Conservation (phyloP, 208 protist genomes). For the Novymonas esmeraldas region DNA sequence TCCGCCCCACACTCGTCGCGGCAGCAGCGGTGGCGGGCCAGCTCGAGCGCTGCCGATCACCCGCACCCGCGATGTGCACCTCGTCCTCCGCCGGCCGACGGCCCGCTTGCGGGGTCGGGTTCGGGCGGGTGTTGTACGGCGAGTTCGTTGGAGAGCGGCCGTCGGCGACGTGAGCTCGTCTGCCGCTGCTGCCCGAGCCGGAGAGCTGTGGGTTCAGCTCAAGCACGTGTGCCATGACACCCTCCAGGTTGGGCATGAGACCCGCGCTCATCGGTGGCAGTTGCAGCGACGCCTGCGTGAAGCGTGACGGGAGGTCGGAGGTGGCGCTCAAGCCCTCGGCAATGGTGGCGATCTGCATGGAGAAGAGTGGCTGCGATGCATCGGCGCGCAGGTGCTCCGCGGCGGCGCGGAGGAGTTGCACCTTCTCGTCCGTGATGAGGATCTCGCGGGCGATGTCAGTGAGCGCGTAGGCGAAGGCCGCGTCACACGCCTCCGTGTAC, state of each 20-base stretch:
- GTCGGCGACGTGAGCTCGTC: background rate
- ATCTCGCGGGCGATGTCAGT: slow-evolving; percentile 75
- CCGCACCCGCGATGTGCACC: background rate
- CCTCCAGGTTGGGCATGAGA: slow-evolving; percentile 70
- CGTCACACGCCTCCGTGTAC: slow-evolving; percentile 76
- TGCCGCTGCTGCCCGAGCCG: background rate
- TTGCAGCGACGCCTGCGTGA: slow-evolving; percentile 54
- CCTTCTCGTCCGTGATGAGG: slow-evolving; percentile 76
- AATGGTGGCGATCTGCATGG: slow-evolving; percentile 88
- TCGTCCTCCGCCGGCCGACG: slow-evolving; percentile 6
- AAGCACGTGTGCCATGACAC: slow-evolving; percentile 72
- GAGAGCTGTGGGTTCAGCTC: slow-evolving; percentile 19
- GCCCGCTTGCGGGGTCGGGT: background rate
- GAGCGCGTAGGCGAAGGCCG: slow-evolving; percentile 65
- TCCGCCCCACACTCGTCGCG: background rate
- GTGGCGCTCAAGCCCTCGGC: slow-evolving; percentile 61
- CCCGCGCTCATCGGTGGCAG: slow-evolving; percentile 43
- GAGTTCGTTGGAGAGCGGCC: slow-evolving; percentile 3
- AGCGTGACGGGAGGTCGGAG: slow-evolving; percentile 48
- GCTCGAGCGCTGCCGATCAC: background rate
- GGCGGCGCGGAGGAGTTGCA: slow-evolving; percentile 71
- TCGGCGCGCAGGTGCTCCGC: slow-evolving; percentile 70
- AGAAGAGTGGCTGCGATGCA: slow-evolving; percentile 59
- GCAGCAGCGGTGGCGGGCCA: background rate
- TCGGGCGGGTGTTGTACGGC: slow-evolving; percentile 13